Percentiles rank a stretch among this genome's conserved stretches.
Conservation (phyloP, 2,329 filamentous ascomycete species). For the Lachnellula suecica region DNA sequence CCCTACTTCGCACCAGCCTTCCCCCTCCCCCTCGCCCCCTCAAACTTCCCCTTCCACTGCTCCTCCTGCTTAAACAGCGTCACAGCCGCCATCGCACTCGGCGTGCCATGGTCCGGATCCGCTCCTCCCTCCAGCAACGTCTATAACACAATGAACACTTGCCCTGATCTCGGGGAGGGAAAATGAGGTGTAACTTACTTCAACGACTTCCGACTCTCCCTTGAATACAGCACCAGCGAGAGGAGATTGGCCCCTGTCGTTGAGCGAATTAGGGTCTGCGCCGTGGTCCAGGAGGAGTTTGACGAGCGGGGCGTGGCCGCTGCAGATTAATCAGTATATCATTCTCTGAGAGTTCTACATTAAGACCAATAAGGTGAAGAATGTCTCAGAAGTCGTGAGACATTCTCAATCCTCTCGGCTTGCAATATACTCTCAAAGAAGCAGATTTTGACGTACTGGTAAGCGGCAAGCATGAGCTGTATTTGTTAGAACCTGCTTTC, state of each 20-base stretch:
- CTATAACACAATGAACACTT: constrained; percentile 14
- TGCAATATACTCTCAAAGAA: too few relatives aligned
- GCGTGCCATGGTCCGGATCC: constrained; percentile 52
- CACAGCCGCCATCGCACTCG: constrained; percentile 49
- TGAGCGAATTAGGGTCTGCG: constrained; percentile 66
- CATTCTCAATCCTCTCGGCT: too few relatives aligned
- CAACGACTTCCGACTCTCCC: constrained; percentile 63
- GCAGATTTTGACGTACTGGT: too few relatives aligned
- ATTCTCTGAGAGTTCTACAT: too few relatives aligned
- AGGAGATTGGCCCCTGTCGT: constrained; percentile 67
- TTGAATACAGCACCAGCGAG: constrained; percentile 74
- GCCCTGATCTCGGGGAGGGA: too few relatives aligned
- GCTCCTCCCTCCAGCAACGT: constrained; percentile 51
- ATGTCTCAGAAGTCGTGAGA: too few relatives aligned
- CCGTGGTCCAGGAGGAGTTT: constrained; percentile 59
- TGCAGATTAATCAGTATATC: too few relatives aligned
- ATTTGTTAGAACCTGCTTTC: neutral
- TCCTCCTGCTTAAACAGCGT: constrained; percentile 53
- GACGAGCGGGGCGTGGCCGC: constrained; percentile 61
- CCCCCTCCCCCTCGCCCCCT: constrained; percentile 46
- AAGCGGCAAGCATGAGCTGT: constrained; percentile 70
- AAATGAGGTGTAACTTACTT: constrained; percentile 36
- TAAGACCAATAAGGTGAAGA: too few relatives aligned
- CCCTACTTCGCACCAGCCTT: constrained; percentile 32
- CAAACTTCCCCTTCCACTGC: constrained; percentile 49